phyloP scores from a whole-genome alignment of 768 basidiomycete genomes.

The Gloeostereum incarnatum region DNA sequence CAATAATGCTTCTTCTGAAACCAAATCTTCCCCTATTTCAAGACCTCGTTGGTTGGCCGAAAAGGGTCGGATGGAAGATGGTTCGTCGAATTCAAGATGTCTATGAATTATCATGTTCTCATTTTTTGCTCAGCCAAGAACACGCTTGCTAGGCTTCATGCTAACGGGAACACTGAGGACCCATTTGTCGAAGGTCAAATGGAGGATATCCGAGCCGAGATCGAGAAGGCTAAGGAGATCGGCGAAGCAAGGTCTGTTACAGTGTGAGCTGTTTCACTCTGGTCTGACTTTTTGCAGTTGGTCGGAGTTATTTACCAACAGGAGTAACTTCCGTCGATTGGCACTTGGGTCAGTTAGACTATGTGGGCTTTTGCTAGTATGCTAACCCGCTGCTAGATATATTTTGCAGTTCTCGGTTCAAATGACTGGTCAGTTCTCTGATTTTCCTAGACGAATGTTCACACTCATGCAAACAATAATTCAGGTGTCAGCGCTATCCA shows the following conservation, averaged over 20 bases:
- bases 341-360: slow-evolving; percentile 28
- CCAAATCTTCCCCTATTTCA: not conserved
- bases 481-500: slow-evolving; percentile 42
- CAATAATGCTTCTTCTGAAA: not conserved
- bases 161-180: slow-evolving; percentile 36
- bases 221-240: slow-evolving; percentile 21
- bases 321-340: slow-evolving; percentile 37
- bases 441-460: too few relatives aligned
- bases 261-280: slow-evolving; percentile 5
- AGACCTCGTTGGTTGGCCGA: slow-evolving; percentile 45
- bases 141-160: slow-evolving; percentile 44
- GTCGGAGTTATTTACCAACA: slow-evolving; percentile 27
- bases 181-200: slow-evolving; percentile 36
- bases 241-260: slow-evolving; percentile 30
- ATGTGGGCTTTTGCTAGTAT: too few relatives aligned
- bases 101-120: not conserved
- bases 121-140: slow-evolving; percentile 21
- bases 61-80: slow-evolving; percentile 39
- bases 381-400: slow-evolving; percentile 16
- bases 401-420: slow-evolving; percentile 49
- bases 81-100: slow-evolving; percentile 9
- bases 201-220: slow-evolving; percentile 32
- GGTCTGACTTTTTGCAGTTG: slow-evolving; percentile 14
- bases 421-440: slow-evolving; percentile 40
- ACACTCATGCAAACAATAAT: too few relatives aligned